A percentile compares a stretch with the other conserved stretches of the same genome.
Evolutionary conservation across 2,329 filamentous ascomycete genomes (phyloP).

Genomic region (Harringtonia lauricola): DNA sequence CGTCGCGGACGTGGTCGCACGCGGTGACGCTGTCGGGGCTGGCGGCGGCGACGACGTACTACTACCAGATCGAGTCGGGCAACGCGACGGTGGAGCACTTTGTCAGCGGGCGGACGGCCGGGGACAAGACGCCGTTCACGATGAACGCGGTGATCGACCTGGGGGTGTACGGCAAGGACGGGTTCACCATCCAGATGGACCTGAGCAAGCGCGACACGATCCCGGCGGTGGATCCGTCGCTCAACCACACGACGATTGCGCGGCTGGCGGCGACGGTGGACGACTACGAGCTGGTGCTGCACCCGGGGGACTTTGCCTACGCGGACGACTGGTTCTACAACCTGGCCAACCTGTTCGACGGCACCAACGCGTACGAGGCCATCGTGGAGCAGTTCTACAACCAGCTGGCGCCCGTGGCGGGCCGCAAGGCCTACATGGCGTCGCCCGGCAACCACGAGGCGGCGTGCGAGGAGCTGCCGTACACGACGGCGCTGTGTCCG

Average conservation of each 20-base stretch:
- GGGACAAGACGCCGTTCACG: constrained; percentile 42
- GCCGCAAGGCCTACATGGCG: constrained; percentile 44
- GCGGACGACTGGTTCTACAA: constrained; percentile 45
- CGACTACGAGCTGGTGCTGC: constrained; percentile 43
- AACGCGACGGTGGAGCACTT: constrained; percentile 45
- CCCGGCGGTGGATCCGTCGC: constrained; percentile 34
- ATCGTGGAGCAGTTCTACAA: constrained; percentile 81
- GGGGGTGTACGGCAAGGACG: constrained; percentile 41
- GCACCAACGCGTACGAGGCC: constrained; percentile 92
- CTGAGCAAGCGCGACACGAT: constrained; percentile 35
- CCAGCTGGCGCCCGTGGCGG: constrained; percentile 41
- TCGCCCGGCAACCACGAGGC: constrained; percentile 51
- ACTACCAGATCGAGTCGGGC: constrained; percentile 45
- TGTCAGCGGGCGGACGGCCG: constrained; percentile 38
- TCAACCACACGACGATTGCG: constrained; percentile 49
- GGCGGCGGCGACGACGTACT: constrained; percentile 43
- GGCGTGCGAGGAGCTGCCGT: constrained; percentile 32
- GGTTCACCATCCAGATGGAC: constrained; percentile 35
- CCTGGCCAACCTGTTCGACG: constrained; percentile 48
- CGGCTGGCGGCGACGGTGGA: constrained; percentile 38
- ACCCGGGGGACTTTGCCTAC: constrained; percentile 45
- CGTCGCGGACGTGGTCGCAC: constrained; percentile 43
- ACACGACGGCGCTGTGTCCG: constrained; percentile 27
- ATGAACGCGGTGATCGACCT: constrained; percentile 42
- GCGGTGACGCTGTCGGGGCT: constrained; percentile 33